Evolutionary conservation across 371 early-diverging fungal species (phyloP), one percentile per base, ranked within the genome.

Genomic region (Mortierella polycephala): DNA sequence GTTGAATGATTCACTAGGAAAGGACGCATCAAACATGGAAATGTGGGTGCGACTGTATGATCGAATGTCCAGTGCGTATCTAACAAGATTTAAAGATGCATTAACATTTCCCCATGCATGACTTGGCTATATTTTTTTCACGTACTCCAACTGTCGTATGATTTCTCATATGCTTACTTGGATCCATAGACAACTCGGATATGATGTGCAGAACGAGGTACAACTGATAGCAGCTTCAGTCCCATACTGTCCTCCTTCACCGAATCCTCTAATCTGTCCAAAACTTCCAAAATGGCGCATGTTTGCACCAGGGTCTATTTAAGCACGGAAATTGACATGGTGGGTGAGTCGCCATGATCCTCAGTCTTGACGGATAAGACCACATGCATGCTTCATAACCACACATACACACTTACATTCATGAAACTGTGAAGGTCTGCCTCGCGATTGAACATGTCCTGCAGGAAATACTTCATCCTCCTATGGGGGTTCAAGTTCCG

Each of bases 111-210:
- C 20, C 53, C 53, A 11, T 21, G 16, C 53, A 16, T 21, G 23
- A 2, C 53, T 20, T 1, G 20, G n/a, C 30, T 42, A 57, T 2
- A 9, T 44, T 13, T 44, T 13, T 30, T 30, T 30, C 30, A 30
- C 30, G 4, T 4, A 30, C 30, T 30, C 30, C 30, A 30, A 30
- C 30, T 30, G 30, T 30, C 30, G 30, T 30, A 30, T 30, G 30
- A 30, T 30, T 30, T 30, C 8, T 20, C 12, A 9, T 16, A 18
- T 21, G 50, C 81, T 59, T 83, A 87, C 87, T 74, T 80, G 59
- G 89, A 81, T 57, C 86, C 83, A 71, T 83, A 87, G 46, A 88
- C 80, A n/a, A 88, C 79, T 40, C 89, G 85, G 49, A 86, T 84
- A 42, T 86, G 80, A 56, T 87, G 85, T 23, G 81, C 83, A 23